A percentile compares a stretch with the other conserved stretches of the same genome.
Conservation (phyloP, 2,329 filamentous ascomycete species). For the Stagonosporopsis cucurbitacearum region DNA sequence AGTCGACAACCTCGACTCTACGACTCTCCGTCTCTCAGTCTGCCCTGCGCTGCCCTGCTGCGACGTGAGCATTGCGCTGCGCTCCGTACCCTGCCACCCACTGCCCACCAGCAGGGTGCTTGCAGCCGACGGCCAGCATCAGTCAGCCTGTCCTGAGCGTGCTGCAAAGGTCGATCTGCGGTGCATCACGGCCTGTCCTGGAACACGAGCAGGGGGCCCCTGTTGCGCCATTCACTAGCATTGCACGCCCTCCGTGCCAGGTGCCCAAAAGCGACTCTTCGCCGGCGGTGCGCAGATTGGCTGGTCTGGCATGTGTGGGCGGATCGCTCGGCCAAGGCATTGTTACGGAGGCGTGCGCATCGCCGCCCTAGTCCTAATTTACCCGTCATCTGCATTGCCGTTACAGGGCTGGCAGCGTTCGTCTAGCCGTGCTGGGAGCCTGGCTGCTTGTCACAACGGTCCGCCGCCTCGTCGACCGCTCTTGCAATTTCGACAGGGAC, state of each 20-base stretch:
- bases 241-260: conserved; percentile 37
- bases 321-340: conserved; percentile 48
- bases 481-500: conserved; percentile 47
- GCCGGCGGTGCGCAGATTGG: conserved; percentile 49
- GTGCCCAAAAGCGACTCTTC: conserved; percentile 49
- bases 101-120: conserved; percentile 21
- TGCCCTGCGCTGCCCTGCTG: too few species aligned
- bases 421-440: conserved; percentile 39
- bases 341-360: conserved; percentile 42
- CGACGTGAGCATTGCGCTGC: neutral
- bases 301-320: conserved; percentile 42
- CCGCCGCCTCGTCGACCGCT: conserved; percentile 46
- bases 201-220: conserved; percentile 34
- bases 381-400: conserved; percentile 50
- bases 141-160: conserved; percentile 27
- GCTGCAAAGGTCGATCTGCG: conserved; percentile 48
- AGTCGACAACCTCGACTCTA: too few species aligned
- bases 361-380: conserved; percentile 37
- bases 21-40: too few species aligned
- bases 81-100: neutral
- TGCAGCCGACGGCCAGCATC: conserved; percentile 33
- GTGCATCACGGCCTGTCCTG: conserved; percentile 51
- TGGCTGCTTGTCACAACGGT: conserved; percentile 47
- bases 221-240: conserved; percentile 23
- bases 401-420: conserved; percentile 45